Conservation (phyloP, 768 basidiomycete species). For the Tulasnella sp. region DNA sequence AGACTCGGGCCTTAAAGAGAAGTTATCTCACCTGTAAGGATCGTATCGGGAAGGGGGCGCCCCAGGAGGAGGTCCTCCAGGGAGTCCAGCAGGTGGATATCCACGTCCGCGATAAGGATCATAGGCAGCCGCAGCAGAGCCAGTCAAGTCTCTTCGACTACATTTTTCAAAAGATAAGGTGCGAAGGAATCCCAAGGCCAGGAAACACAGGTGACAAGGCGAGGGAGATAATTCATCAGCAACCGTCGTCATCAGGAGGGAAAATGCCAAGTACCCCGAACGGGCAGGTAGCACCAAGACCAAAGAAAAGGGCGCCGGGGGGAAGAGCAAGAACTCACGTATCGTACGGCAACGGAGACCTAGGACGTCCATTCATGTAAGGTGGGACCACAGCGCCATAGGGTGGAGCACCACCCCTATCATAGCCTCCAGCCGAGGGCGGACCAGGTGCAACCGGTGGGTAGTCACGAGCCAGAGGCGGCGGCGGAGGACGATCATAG, state of each 20-base stretch:
- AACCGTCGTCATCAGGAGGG: too few relatives aligned
- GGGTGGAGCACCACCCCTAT: not conserved
- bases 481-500: slow-evolving; percentile 4
- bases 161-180: not conserved
- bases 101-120: slow-evolving; percentile 10
- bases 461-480: slow-evolving; percentile 10
- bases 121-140: slow-evolving; percentile 5
- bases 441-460: not conserved
- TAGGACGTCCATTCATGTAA: slow-evolving; percentile 8
- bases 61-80: slow-evolving; percentile 1
- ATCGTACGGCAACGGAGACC: slow-evolving; percentile 7
- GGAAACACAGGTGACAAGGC: not conserved
- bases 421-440: slow-evolving; percentile 9
- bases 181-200: not conserved
- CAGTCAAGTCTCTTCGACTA: slow-evolving; percentile 8
- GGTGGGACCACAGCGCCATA: not conserved
- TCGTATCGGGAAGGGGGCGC: not conserved
- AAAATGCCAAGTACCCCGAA: too few relatives aligned
- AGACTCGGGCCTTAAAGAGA: not conserved
- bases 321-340: slow-evolving; percentile 3
- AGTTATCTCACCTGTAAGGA: slow-evolving; percentile 7
- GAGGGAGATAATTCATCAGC: too few relatives aligned
- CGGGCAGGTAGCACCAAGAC: too few relatives aligned
- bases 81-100: not conserved
- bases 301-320: too few relatives aligned